phyloP scores from a whole-genome alignment of 2,329 filamentous ascomycete species.

The Allantophomopsis cytisporea region DNA sequence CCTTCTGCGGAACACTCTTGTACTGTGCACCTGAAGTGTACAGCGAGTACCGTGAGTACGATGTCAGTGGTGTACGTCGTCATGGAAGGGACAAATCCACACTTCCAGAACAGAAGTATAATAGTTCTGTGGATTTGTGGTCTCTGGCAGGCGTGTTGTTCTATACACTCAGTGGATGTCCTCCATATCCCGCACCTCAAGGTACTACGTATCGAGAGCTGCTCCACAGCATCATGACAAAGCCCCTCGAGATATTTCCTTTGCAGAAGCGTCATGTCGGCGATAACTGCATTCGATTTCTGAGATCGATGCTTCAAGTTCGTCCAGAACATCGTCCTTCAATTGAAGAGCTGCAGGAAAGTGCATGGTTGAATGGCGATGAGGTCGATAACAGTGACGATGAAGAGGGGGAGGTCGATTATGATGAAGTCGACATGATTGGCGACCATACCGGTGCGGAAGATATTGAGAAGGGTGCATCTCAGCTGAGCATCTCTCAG shows the following conservation, averaged over 20 bases:
- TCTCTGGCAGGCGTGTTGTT: conserved; percentile 88
- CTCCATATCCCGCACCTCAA: conserved; percentile 69
- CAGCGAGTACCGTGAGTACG: conserved; percentile 54
- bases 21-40: conserved; percentile 98
- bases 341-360: conserved; percentile 52
- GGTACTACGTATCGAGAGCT: conserved; percentile 69
- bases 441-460: conserved; percentile 6
- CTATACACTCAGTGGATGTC: conserved; percentile 64
- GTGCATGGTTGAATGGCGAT: conserved; percentile 53
- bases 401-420: conserved; percentile 4
- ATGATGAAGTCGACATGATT: conserved; percentile 9
- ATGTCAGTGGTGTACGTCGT: conserved; percentile 47
- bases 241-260: conserved; percentile 50
- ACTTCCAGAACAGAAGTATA: conserved; percentile 51
- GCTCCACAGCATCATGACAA: conserved; percentile 77
- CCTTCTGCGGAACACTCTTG: conserved; percentile 88
- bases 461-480: conserved; percentile 12
- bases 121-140: conserved; percentile 91
- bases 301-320: conserved; percentile 68
- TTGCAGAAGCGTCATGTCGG: conserved; percentile 48
- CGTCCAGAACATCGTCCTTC: conserved; percentile 67
- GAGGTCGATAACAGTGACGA: conserved; percentile 8
- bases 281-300: conserved; percentile 55
- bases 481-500: conserved; percentile 15
- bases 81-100: conserved; percentile 14